Conservation (phyloP, 352 stramenopile genomes). For the Globisporangium mamillatum region DNA sequence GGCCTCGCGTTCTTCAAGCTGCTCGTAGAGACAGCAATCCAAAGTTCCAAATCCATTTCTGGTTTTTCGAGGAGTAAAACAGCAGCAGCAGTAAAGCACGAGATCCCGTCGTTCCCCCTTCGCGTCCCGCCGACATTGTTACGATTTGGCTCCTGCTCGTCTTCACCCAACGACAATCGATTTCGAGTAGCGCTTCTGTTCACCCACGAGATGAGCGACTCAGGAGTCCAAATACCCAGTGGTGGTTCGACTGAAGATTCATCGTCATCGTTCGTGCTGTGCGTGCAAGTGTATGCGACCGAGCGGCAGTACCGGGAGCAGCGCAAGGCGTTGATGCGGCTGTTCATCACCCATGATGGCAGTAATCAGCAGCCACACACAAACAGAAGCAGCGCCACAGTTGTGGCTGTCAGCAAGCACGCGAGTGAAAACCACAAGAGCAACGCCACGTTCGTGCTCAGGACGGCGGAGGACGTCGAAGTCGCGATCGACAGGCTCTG, state of each 20-base stretch:
- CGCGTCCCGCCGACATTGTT: conserved; percentile 25
- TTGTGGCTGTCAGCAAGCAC: conserved; percentile 13
- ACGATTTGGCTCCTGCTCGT: not conserved
- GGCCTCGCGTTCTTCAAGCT: conserved; percentile 51
- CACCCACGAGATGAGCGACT: not conserved
- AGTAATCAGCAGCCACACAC: not conserved
- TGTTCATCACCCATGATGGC: conserved; percentile 3
- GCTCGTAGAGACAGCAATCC: conserved; percentile 13
- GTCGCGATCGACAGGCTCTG: conserved; percentile 20
- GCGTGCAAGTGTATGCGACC: conserved; percentile 16
- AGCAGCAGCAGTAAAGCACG: not conserved
- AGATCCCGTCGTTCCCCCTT: conserved; percentile 27
- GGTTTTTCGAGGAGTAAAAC: not conserved
- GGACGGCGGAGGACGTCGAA: conserved; percentile 11
- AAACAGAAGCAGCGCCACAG: not conserved
- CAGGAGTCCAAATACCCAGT: not conserved
- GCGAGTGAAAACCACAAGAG: conserved; percentile 11
- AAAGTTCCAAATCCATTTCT: too few relatives aligned
- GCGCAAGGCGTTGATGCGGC: conserved; percentile 8
- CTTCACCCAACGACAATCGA: not conserved
- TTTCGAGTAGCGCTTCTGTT: conserved; percentile 11
- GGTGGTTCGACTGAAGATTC: not conserved
- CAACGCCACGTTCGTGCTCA: conserved; percentile 15
- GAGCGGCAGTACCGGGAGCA: conserved; percentile 17
- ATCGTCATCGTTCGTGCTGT: conserved; percentile 13